phyloP scores from a whole-genome alignment of 768 basidiomycete species.

The Gloeophyllum trabeum region DNA sequence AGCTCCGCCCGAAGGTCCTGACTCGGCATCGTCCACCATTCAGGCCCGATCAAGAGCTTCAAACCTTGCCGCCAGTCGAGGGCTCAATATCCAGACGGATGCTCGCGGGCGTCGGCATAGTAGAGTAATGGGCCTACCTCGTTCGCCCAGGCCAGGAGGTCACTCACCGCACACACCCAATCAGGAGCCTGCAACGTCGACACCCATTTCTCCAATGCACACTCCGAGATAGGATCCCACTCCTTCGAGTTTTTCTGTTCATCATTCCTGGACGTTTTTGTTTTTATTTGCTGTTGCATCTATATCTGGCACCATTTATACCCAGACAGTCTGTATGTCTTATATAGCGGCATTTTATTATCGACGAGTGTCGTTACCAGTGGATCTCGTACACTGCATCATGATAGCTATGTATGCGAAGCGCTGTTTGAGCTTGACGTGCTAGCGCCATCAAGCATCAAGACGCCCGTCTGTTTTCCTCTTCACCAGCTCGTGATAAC shows the following conservation, averaged over 20 bases:
- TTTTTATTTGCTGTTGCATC: not conserved
- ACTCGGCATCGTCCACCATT: slow-evolving; percentile 23
- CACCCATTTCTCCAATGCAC: not conserved
- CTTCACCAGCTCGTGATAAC: not conserved
- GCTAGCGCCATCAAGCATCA: too few relatives aligned
- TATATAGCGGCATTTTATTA: too few relatives aligned
- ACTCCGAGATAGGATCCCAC: slow-evolving; percentile 3
- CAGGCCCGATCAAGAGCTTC: slow-evolving; percentile 46
- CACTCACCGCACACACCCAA: slow-evolving; percentile 3
- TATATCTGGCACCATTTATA: not conserved
- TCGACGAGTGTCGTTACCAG: too few relatives aligned
- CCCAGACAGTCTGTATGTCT: slow-evolving; percentile 1
- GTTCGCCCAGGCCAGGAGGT: slow-evolving; percentile 20
- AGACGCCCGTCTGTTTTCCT: too few relatives aligned
- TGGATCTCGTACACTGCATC: too few relatives aligned
- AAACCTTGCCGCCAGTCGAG: slow-evolving; percentile 51
- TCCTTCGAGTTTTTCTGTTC: not conserved
- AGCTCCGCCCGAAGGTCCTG: slow-evolving; percentile 17
- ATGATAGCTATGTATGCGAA: too few relatives aligned
- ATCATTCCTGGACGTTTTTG: not conserved
- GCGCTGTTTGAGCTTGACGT: too few relatives aligned
- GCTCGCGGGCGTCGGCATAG: slow-evolving; percentile 48
- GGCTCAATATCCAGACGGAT: slow-evolving; percentile 53
- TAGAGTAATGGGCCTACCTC: slow-evolving; percentile 55
- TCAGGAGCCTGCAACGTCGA: not conserved